Evolutionary conservation across 1,284 basidiomycete genomes (phyloP).

Genomic region (Cystobasidiaceae sp.): DNA sequence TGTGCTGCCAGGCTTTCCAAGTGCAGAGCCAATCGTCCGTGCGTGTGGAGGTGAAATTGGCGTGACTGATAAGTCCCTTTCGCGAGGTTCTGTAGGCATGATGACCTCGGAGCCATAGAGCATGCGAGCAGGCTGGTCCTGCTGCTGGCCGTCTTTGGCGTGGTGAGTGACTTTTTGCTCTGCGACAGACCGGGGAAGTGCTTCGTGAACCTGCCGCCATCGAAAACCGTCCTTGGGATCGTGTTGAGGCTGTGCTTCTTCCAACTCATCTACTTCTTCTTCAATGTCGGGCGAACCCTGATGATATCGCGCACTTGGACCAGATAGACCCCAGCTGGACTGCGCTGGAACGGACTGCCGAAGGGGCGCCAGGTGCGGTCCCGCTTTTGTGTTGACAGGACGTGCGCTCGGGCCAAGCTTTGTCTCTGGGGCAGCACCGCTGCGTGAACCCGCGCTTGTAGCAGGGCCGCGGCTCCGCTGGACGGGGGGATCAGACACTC

Average conservation of each 20-base stretch:
- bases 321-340: not conserved
- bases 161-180: too few species aligned
- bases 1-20: not conserved
- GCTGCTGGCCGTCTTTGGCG: not conserved
- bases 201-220: not conserved
- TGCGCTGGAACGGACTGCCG: too few species aligned
- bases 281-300: not conserved
- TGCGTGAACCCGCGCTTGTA: too few species aligned
- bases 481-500: too few species aligned
- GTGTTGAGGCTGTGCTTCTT: not conserved
- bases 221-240: conserved; percentile 1
- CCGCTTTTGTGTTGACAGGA: not conserved
- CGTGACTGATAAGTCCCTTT: not conserved
- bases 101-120: not conserved
- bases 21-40: not conserved
- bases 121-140: not conserved
- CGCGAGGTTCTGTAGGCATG: not conserved
- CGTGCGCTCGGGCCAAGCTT: not conserved
- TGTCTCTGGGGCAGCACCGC: not conserved
- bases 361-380: not conserved
- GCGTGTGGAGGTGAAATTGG: not conserved
- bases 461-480: too few species aligned
- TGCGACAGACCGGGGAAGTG: too few species aligned
- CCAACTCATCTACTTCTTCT: not conserved
- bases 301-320: not conserved